Evolutionary conservation across 2,329 filamentous ascomycete species (phyloP), one percentile per base, ranked within the genome.

Genomic region (Fusarium bactridioides): DNA sequence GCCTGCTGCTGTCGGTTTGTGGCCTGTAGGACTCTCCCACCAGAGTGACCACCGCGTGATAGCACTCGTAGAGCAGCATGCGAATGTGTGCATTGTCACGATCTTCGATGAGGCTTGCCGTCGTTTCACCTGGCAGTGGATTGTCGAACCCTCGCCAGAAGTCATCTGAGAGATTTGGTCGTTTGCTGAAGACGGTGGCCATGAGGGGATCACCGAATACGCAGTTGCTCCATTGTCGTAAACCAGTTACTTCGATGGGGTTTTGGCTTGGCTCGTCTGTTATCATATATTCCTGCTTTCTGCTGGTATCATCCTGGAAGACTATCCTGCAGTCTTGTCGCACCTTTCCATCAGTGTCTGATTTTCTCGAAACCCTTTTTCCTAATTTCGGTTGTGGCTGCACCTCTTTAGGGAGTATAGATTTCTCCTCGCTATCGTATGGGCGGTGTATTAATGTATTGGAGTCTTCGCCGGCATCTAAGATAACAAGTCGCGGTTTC

Each of bases 191-290:
- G 11, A 83, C 82, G 7, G 81, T 82, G 5, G 86, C 83, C 55
- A 91, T 81, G 5, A 91, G 76, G 1, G 89, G 88, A 67, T 91
- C 89, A 16, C 89, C 89, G 70, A 91, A 91, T 16, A 90, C 72
- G 47, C 86, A 86, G 64, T 85, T 86, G 66, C 86, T 86, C 89
- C 89, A 91, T 79, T 89, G 87, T 37, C 83, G 82, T n/a, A 91
- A 77, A 0, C 88, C 88, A 0, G 83, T 86, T 19, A 90, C 77
- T 27, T 75, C 76, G 19, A 85, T 78, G 1, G 68, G 62, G 4
- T 18, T 59, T 15, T 63, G 64, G 31, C n/a, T 41, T 37, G 57
- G 41, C 13, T 51, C 43, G 3, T 69, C 64, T 19, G 48, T 29
- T 25, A 61, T 60, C 10, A 37, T 18, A 11, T 48, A 56, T 25